These are phyloP conservation scores for Artemisia argyi DNA, from an alignment of 129 eudicot genomes.

Conservation along the genomic window DNA sequence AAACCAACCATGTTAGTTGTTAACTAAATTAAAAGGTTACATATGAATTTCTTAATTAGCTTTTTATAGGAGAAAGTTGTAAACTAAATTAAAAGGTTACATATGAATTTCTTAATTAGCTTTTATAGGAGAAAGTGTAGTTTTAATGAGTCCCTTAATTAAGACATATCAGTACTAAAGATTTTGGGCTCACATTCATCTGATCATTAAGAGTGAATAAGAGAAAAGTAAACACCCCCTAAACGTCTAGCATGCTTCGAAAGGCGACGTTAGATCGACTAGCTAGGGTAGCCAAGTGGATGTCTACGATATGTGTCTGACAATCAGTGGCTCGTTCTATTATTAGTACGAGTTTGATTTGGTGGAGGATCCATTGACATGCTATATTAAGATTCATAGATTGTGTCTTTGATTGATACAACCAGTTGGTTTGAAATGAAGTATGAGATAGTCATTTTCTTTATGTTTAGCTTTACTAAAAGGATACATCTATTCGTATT, in stretches of 20 bases:
- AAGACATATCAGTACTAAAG: no score
- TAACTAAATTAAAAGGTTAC: no score
- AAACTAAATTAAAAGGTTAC: no score
- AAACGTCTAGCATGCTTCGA: slow-evolving; percentile 22
- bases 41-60: no score
- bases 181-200: no score
- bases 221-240: no score
- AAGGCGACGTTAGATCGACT: slow-evolving; percentile 1
- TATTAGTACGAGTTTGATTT: slow-evolving; percentile 19
- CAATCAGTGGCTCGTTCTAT: slow-evolving; percentile 11
- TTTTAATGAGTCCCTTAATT: no score
- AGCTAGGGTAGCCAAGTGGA: slow-evolving; percentile 25
- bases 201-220: no score
- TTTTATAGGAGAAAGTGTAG: no score
- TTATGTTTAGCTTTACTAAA: background rate
- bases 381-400: background rate
- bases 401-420: background rate
- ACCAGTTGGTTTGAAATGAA: background rate
- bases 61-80: no score
- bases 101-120: no score
- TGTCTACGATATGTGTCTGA: slow-evolving; percentile 24
- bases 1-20: slow-evolving; percentile 40
- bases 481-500: background rate
- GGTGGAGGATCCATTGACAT: slow-evolving; percentile 1
- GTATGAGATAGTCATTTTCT: background rate